phyloP scores from a whole-genome alignment of 495 filamentous ascomycete species.

The Penicillium samsonianum region DNA sequence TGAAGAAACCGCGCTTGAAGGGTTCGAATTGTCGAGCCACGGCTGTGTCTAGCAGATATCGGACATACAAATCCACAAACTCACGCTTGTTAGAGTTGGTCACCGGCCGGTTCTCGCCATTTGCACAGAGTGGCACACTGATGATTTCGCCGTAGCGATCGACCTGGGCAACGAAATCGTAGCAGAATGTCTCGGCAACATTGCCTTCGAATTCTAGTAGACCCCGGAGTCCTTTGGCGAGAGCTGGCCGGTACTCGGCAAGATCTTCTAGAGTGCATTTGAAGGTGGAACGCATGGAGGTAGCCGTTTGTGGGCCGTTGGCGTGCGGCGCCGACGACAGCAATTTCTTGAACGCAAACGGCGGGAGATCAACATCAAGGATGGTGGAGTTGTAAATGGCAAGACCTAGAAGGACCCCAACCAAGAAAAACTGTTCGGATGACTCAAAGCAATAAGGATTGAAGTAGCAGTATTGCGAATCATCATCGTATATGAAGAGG shows the following conservation, averaged over 20 bases:
- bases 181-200: conserved; percentile 78
- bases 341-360: conserved; percentile 91
- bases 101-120: conserved; percentile 74
- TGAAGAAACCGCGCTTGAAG: conserved; percentile 94
- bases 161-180: conserved; percentile 77
- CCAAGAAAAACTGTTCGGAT: conserved; percentile 90
- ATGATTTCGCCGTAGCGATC: conserved; percentile 74
- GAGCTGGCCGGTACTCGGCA: conserved; percentile 75
- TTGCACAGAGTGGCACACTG: conserved; percentile 68
- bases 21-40: conserved; percentile 88
- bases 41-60: conserved; percentile 75
- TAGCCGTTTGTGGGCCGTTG: conserved; percentile 51
- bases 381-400: conserved; percentile 98
- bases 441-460: conserved; percentile 90
- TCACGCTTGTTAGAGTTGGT: conserved; percentile 84
- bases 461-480: conserved; percentile 93
- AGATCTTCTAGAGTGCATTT: conserved; percentile 81
- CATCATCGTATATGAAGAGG: conserved; percentile 92
- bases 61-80: conserved; percentile 86
- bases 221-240: conserved; percentile 74
- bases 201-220: conserved; percentile 84
- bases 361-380: conserved; percentile 84
- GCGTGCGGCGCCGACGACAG: conserved; percentile 67
- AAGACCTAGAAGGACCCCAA: conserved; percentile 84
- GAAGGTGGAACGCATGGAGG: conserved; percentile 57